Percentiles rank a stretch among this genome's conserved stretches.
These are phyloP conservation scores for Cyphellophora europaea DNA, from an alignment of 2,329 filamentous ascomycete genomes.

Conservation along the genomic window DNA sequence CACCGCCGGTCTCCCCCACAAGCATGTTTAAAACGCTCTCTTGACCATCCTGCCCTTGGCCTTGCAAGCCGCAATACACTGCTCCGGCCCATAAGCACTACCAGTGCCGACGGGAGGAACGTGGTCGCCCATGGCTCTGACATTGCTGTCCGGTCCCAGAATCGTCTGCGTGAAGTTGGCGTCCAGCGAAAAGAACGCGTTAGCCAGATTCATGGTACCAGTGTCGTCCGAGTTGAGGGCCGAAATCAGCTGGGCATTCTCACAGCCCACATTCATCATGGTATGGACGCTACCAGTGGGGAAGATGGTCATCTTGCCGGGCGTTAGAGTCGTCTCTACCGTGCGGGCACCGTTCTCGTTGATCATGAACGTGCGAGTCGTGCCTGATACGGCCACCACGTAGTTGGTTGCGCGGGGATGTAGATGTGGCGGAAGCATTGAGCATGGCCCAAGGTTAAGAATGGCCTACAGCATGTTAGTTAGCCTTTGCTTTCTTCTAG, in stretches of 20 bases:
- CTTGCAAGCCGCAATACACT: conserved; percentile 22
- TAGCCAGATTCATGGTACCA: conserved; percentile 40
- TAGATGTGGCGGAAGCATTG: conserved; percentile 42
- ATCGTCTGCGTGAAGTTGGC: conserved; percentile 23
- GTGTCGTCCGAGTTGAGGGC: conserved; percentile 40
- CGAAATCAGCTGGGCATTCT: conserved; percentile 39
- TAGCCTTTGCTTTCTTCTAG: not conserved
- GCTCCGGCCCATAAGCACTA: conserved; percentile 28
- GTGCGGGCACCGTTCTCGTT: conserved; percentile 41
- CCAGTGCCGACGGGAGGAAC: conserved; percentile 34
- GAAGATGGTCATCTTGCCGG: conserved; percentile 42
- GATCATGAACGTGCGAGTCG: conserved; percentile 43
- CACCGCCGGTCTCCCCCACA: no score
- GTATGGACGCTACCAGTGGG: conserved; percentile 38
- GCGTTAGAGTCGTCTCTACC: conserved; percentile 30
- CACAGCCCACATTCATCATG: conserved; percentile 35
- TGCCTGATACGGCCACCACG: conserved; percentile 39
- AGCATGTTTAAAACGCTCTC: conserved; percentile 3
- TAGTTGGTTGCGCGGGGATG: conserved; percentile 40
- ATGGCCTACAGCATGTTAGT: not conserved
- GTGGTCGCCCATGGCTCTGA: conserved; percentile 15
- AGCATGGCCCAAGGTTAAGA: conserved; percentile 39
- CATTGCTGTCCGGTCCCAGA: conserved; percentile 8
- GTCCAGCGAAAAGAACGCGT: conserved; percentile 33
- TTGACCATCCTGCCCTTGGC: conserved; percentile 8